Percentiles rank a stretch among this genome's conserved stretches.
These are phyloP conservation scores for Cyanidiococcus yangmingshanensis DNA, from an alignment of 23 red algal genomes.

Conservation along the genomic window DNA sequence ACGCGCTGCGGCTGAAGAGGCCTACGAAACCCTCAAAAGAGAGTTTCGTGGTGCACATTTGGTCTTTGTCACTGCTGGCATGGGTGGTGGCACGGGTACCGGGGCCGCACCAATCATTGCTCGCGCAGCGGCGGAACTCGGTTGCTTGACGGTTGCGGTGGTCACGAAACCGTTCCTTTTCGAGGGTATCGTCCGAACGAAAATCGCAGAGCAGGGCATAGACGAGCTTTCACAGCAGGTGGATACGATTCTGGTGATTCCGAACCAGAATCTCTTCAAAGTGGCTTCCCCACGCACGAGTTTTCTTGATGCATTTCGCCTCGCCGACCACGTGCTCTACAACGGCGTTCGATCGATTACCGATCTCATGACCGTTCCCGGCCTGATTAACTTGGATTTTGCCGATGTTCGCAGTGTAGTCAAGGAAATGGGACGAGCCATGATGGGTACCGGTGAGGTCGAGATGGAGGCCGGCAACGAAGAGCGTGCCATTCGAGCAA, in stretches of 20 bases:
- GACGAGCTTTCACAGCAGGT: slow-evolving; percentile 18
- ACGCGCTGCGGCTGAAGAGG: slow-evolving; percentile 23
- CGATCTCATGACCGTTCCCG: slow-evolving; percentile 30
- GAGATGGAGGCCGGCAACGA: slow-evolving; percentile 23
- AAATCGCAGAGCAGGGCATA: slow-evolving; percentile 14
- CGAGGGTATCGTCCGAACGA: slow-evolving; percentile 12
- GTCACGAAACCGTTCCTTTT: slow-evolving; percentile 30
- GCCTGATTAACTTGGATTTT: slow-evolving; percentile 33
- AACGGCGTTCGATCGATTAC: slow-evolving; percentile 22
- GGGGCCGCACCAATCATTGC: slow-evolving; percentile 28
- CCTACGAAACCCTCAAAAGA: slow-evolving; percentile 7
- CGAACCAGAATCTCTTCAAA: slow-evolving; percentile 32
- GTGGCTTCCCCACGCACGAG: slow-evolving; percentile 13
- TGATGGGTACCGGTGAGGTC: slow-evolving; percentile 28
- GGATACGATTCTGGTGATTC: slow-evolving; percentile 30
- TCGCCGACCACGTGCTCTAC: slow-evolving; percentile 33
- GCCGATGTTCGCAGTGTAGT: slow-evolving; percentile 31
- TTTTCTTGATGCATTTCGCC: slow-evolving; percentile 19
- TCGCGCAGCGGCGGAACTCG: slow-evolving; percentile 20
- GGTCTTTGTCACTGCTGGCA: slow-evolving; percentile 34
- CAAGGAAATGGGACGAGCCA: slow-evolving; percentile 25
- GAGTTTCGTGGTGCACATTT: slow-evolving; percentile 20
- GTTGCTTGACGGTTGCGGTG: slow-evolving; percentile 31
- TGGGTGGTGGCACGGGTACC: slow-evolving; percentile 31
- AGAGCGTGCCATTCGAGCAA: slow-evolving; percentile 11